Conservation (phyloP, 2,329 filamentous ascomycete genomes). For the Aspergillus nomiae region DNA sequence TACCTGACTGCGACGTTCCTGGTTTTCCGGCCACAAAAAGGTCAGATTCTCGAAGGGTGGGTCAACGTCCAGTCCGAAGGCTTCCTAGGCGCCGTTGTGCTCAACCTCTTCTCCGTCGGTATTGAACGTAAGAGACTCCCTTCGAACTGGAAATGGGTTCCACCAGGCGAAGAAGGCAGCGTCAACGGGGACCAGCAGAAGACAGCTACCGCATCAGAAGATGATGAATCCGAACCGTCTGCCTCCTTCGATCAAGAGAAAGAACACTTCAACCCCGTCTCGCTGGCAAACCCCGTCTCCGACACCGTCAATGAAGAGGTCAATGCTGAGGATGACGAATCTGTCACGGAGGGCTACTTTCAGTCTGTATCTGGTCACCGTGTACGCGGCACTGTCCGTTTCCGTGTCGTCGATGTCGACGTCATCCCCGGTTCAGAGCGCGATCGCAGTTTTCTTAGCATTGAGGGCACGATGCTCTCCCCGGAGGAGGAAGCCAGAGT, state of each 20-base stretch:
- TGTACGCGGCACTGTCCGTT: slow-evolving; percentile 70
- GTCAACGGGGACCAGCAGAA: slow-evolving; percentile 14
- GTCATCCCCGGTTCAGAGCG: slow-evolving; percentile 68
- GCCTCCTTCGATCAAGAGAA: slow-evolving; percentile 38
- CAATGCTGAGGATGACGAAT: slow-evolving; percentile 52
- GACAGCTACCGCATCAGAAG: slow-evolving; percentile 24
- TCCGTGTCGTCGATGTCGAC: slow-evolving; percentile 84
- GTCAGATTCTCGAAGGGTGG: slow-evolving; percentile 74
- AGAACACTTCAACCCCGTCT: slow-evolving; percentile 43
- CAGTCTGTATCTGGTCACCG: slow-evolving; percentile 69
- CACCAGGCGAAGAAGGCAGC: slow-evolving; percentile 49
- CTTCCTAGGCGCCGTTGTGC: slow-evolving; percentile 84
- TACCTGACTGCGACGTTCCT: slow-evolving; percentile 89
- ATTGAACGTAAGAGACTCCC: slow-evolving; percentile 79
- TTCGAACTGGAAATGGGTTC: slow-evolving; percentile 76
- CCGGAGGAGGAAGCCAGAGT: slow-evolving; percentile 66
- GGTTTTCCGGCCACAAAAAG: slow-evolving; percentile 74
- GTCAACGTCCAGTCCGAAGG: slow-evolving; percentile 87
- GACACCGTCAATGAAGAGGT: slow-evolving; percentile 27
- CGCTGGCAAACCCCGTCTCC: slow-evolving; percentile 33
- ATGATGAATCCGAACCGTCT: slow-evolving; percentile 30
- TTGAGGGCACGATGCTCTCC: slow-evolving; percentile 83
- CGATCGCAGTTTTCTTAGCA: slow-evolving; percentile 74
- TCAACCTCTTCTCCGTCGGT: slow-evolving; percentile 88
- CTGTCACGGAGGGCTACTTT: slow-evolving; percentile 70